Percentiles rank a stretch among this genome's conserved stretches.
These are phyloP conservation scores for Citrus trifoliata DNA, from an alignment of 345 rosid genomes.

Conservation along the genomic window DNA sequence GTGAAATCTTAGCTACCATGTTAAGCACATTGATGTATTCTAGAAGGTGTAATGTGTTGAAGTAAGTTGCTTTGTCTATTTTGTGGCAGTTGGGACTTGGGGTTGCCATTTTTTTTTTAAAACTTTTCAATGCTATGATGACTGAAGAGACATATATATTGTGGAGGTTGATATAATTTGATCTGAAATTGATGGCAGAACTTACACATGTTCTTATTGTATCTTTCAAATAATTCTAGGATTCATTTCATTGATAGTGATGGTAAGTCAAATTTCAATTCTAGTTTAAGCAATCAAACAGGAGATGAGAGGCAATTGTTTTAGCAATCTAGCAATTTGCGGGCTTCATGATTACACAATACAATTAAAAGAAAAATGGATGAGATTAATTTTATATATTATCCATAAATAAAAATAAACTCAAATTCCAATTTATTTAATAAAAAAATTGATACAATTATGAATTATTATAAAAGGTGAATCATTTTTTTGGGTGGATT, in stretches of 20 bases:
- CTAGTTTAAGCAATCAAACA: conserved; percentile 5
- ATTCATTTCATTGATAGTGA: neutral
- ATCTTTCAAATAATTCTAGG: neutral
- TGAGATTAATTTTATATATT: neutral
- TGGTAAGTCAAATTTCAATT: conserved; percentile 2
- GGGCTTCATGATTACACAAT: neutral
- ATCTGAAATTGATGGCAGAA: neutral
- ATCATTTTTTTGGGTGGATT: too few relatives aligned
- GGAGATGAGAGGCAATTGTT: neutral
- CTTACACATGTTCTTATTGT: neutral
- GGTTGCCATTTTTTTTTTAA: conserved; percentile 12
- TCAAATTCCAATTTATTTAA: too few relatives aligned
- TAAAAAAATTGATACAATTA: too few relatives aligned
- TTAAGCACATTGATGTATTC: neutral
- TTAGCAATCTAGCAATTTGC: neutral
- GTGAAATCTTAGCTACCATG: neutral
- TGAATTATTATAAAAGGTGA: too few relatives aligned
- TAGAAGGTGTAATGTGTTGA: neutral
- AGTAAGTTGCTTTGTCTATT: conserved; percentile 36
- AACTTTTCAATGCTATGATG: conserved; percentile 4
- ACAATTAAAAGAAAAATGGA: neutral
- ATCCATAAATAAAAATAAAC: too few relatives aligned
- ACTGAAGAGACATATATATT: neutral
- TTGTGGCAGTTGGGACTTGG: conserved; percentile 35
- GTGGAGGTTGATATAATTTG: neutral